Conservation (phyloP, 306 rosid species). For the Dalbergia oliveri region DNA sequence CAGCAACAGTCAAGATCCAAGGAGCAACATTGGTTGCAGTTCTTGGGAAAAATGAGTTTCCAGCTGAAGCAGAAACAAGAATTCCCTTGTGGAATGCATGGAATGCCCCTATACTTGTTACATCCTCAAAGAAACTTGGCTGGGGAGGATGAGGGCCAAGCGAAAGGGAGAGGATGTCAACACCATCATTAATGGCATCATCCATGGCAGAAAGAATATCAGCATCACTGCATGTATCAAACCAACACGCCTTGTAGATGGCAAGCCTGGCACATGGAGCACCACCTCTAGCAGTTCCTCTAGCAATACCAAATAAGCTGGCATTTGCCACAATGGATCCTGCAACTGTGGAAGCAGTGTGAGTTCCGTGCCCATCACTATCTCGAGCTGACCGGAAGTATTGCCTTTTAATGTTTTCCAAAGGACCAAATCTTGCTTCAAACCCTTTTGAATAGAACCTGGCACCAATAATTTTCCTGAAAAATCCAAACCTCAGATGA, state of each 20-base stretch:
- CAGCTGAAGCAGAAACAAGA: slow-evolving; percentile 79
- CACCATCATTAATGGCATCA: slow-evolving; percentile 76
- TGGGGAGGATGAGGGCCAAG: slow-evolving; percentile 76
- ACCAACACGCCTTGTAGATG: slow-evolving; percentile 85
- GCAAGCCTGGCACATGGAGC: slow-evolving; percentile 71
- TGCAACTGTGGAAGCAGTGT: slow-evolving; percentile 82
- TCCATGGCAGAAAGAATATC: slow-evolving; percentile 72
- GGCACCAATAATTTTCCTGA: slow-evolving; percentile 75
- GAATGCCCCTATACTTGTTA: slow-evolving; percentile 64
- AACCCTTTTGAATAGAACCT: slow-evolving; percentile 62
- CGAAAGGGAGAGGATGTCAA: slow-evolving; percentile 75
- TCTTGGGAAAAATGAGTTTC: slow-evolving; percentile 68
- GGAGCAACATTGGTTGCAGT: slow-evolving; percentile 83
- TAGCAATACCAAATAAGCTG: slow-evolving; percentile 67
- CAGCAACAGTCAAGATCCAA: slow-evolving; percentile 85
- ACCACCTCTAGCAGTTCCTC: slow-evolving; percentile 78
- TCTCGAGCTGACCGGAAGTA: slow-evolving; percentile 69
- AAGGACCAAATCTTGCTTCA: slow-evolving; percentile 61
- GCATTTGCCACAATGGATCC: slow-evolving; percentile 60
- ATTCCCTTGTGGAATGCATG: slow-evolving; percentile 72
- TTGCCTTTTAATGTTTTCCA: slow-evolving; percentile 47
- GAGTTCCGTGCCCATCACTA: slow-evolving; percentile 74
- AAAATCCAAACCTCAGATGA: slow-evolving; percentile 25
- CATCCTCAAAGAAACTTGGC: slow-evolving; percentile 58
- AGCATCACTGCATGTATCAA: slow-evolving; percentile 61